These are phyloP conservation scores for Microdochium trichocladiopsis DNA, from an alignment of 2,329 filamentous ascomycete genomes.

Conservation along the genomic window DNA sequence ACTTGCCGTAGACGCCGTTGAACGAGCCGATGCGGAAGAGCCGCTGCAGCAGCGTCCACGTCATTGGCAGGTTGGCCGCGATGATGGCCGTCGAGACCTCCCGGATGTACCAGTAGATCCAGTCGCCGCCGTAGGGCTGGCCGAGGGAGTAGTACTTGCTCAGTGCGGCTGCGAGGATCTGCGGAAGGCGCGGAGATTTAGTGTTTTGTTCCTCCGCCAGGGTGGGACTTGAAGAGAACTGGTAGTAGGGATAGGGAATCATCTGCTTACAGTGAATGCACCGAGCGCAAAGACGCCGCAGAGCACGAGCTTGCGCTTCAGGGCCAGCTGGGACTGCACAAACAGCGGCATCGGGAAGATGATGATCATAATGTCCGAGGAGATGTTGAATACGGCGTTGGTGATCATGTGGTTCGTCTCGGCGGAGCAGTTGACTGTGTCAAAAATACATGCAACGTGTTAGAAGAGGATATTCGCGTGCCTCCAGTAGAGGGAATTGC, in stretches of 20 bases:
- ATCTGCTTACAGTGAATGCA: slow-evolving; percentile 33
- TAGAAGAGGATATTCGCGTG: slow-evolving; percentile 1
- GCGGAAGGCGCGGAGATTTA: background rate
- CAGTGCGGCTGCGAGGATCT: slow-evolving; percentile 43
- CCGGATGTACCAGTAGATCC: slow-evolving; percentile 38
- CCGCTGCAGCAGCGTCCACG: slow-evolving; percentile 33
- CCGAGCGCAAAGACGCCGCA: slow-evolving; percentile 36
- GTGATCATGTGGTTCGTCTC: slow-evolving; percentile 50
- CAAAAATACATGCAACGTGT: slow-evolving; percentile 3
- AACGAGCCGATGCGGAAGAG: slow-evolving; percentile 27
- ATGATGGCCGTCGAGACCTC: slow-evolving; percentile 38
- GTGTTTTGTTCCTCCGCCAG: background rate
- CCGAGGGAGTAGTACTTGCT: slow-evolving; percentile 36
- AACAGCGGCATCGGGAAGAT: slow-evolving; percentile 48
- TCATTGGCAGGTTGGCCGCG: slow-evolving; percentile 33
- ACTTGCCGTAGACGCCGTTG: slow-evolving; percentile 11
- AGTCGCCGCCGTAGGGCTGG: slow-evolving; percentile 27
- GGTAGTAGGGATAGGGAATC: background rate
- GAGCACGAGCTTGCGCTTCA: slow-evolving; percentile 46
- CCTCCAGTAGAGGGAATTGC: too few species aligned
- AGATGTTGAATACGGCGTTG: slow-evolving; percentile 52
- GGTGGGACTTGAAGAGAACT: too few species aligned
- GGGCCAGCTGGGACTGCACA: slow-evolving; percentile 37
- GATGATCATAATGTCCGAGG: slow-evolving; percentile 53
- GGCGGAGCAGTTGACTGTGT: slow-evolving; percentile 46